phyloP scores from a whole-genome alignment of 345 rosid species.

The Trapa bicornis region DNA sequence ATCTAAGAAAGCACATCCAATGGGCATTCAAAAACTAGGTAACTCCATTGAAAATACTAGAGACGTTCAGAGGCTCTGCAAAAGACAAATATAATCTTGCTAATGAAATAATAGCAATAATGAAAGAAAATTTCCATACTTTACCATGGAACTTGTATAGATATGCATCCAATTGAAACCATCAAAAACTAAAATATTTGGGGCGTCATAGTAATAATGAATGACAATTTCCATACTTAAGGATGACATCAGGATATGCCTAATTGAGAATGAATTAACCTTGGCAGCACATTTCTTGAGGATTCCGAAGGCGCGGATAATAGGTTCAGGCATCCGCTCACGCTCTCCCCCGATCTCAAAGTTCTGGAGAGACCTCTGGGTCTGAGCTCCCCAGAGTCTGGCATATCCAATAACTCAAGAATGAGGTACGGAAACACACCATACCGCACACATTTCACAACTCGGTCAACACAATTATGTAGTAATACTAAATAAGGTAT shows the following conservation, averaged over 20 bases:
- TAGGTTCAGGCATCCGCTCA: constrained; percentile 91
- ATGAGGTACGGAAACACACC: not conserved
- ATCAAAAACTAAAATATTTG: not conserved
- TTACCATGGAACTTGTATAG: too few species aligned
- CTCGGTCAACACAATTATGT: not conserved
- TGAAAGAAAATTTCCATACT: too few species aligned
- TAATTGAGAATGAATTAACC: constrained; percentile 20
- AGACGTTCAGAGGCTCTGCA: too few species aligned
- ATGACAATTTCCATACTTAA: not conserved
- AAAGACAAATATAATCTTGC: not conserved
- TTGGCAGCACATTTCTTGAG: constrained; percentile 94
- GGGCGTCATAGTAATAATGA: not conserved
- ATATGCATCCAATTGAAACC: not conserved
- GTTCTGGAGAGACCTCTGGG: constrained; percentile 87
- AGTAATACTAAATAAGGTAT: not conserved
- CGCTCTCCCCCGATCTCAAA: constrained; percentile 92
- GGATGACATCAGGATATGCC: not conserved
- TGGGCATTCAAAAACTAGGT: not conserved
- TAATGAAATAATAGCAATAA: not conserved
- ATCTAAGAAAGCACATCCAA: not conserved
- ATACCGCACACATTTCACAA: not conserved
- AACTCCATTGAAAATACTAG: too few species aligned
- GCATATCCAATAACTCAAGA: not conserved
- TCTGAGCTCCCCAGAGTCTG: constrained; percentile 97
- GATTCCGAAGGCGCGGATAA: constrained; percentile 83